Percentiles rank a stretch among this genome's conserved stretches.
phyloP scores from a whole-genome alignment of 257 asterid genomes.

The Primulina tabacum region DNA sequence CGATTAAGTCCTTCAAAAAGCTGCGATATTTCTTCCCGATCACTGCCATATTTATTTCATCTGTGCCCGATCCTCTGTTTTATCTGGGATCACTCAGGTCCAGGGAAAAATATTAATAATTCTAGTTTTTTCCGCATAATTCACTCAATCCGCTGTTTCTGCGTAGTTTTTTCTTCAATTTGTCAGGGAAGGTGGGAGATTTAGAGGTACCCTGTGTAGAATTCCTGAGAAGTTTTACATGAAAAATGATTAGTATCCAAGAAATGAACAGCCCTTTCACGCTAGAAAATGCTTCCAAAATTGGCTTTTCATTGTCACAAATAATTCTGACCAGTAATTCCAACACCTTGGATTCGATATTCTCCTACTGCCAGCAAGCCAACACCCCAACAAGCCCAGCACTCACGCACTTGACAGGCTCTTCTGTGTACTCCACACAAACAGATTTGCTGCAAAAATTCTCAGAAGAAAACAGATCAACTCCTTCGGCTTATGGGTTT shows the following conservation, averaged over 20 bases:
- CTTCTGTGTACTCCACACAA: constrained; percentile 66
- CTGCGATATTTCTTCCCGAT: background rate
- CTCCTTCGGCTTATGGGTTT: constrained; percentile 15
- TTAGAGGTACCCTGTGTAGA: background rate
- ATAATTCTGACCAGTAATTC: background rate
- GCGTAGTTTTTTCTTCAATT: too few relatives aligned
- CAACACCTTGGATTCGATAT: constrained; percentile 15
- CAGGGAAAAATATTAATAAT: too few relatives aligned
- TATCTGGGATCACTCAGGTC: background rate
- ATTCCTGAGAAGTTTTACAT: background rate
- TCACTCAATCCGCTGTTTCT: background rate
- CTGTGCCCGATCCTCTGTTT: background rate
- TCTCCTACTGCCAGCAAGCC: constrained; percentile 49
- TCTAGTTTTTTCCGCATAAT: too few relatives aligned
- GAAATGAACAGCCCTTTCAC: background rate
- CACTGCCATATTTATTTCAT: too few relatives aligned
- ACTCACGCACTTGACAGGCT: constrained; percentile 49
- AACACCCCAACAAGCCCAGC: constrained; percentile 18
- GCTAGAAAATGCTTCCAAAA: background rate
- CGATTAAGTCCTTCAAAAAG: background rate
- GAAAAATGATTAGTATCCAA: background rate
- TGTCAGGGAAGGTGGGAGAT: background rate
- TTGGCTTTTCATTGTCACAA: background rate
- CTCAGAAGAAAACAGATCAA: constrained; percentile 35
- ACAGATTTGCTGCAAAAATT: constrained; percentile 60